A percentile compares a stretch with the other conserved stretches of the same genome.
phyloP scores from a whole-genome alignment of 1,284 basidiomycete genomes.

The Leccinum subrobustum region DNA sequence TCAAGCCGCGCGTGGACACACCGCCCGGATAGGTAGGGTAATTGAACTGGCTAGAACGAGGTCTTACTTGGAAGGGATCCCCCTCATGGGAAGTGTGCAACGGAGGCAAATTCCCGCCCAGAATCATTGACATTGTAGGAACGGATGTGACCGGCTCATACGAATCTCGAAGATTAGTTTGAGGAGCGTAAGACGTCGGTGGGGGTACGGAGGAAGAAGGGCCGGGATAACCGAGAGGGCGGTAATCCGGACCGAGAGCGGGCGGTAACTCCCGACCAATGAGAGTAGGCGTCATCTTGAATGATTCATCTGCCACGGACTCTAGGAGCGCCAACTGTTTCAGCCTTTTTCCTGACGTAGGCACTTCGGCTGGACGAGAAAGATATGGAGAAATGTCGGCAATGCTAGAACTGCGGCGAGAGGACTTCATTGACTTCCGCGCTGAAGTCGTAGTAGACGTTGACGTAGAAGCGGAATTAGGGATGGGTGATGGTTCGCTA shows the following conservation, averaged over 20 bases:
- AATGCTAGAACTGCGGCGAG: constrained; percentile 41
- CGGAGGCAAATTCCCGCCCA: constrained; percentile 16
- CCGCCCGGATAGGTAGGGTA: constrained; percentile 37
- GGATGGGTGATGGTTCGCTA: constrained; percentile 12
- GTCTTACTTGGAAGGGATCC: constrained; percentile 55
- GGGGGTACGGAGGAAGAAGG: constrained; percentile 26
- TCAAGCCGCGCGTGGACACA: constrained; percentile 1
- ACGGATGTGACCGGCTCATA: constrained; percentile 12
- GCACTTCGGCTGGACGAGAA: constrained; percentile 45
- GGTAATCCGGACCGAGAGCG: constrained; percentile 2
- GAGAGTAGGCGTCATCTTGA: constrained; percentile 52
- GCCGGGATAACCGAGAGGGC: constrained; percentile 3
- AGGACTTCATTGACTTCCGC: constrained; percentile 27
- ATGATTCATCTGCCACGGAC: constrained; percentile 68
- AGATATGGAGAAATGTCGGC: constrained; percentile 68
- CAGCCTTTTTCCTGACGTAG: constrained; percentile 57
- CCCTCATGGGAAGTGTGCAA: constrained; percentile 8
- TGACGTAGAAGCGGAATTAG: constrained; percentile 6
- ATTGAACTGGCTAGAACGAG: constrained; percentile 55
- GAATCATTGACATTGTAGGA: constrained; percentile 5
- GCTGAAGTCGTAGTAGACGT: constrained; percentile 9
- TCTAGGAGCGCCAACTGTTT: constrained; percentile 76
- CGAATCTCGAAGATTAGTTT: constrained; percentile 6
- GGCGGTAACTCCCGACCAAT: constrained; percentile 35
- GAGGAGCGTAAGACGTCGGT: constrained; percentile 8